These are phyloP conservation scores for Aspergillus sp. DNA, from an alignment of 2,329 filamentous ascomycete species.

Conservation along the genomic window DNA sequence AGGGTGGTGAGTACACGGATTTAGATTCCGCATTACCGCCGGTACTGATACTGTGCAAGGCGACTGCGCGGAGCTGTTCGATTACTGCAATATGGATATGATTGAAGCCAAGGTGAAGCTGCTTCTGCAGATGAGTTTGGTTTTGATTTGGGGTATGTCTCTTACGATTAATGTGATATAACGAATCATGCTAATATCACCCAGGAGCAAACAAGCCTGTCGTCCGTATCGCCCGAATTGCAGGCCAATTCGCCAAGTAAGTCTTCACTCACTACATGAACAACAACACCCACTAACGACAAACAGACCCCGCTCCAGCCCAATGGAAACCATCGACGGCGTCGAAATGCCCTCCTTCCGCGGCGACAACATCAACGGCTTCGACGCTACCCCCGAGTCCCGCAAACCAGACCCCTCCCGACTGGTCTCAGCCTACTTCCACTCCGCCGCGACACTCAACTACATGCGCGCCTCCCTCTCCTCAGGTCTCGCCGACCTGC, in stretches of 20 bases:
- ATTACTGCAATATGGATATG: conserved; percentile 85
- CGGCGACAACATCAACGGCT: conserved; percentile 94
- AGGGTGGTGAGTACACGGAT: conserved; percentile 64
- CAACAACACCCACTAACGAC: background rate
- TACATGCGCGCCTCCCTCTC: conserved; percentile 82
- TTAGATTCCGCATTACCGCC: background rate
- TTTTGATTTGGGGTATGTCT: conserved; percentile 78
- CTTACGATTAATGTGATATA: conserved; percentile 20
- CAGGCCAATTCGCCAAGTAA: conserved; percentile 90
- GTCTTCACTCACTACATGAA: conserved; percentile 3
- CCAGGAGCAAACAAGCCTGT: conserved; percentile 69
- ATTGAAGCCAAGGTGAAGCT: conserved; percentile 98
- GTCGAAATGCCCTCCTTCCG: conserved; percentile 85
- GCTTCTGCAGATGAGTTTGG: conserved; percentile 92
- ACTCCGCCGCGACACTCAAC: conserved; percentile 92
- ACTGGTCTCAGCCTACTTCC: conserved; percentile 89
- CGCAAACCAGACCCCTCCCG: conserved; percentile 79
- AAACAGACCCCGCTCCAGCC: conserved; percentile 72
- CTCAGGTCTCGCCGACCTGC: conserved; percentile 89
- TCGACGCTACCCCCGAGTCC: conserved; percentile 64
- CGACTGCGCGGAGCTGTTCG: conserved; percentile 95
- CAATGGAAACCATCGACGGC: conserved; percentile 79
- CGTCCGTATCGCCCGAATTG: conserved; percentile 92
- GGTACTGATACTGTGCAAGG: conserved; percentile 26
- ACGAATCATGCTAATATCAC: background rate